Evolutionary conservation across 1,284 basidiomycete species (phyloP), one percentile per base, ranked within the genome.

Genomic region (Cutaneotrichosporon cavernicola): DNA sequence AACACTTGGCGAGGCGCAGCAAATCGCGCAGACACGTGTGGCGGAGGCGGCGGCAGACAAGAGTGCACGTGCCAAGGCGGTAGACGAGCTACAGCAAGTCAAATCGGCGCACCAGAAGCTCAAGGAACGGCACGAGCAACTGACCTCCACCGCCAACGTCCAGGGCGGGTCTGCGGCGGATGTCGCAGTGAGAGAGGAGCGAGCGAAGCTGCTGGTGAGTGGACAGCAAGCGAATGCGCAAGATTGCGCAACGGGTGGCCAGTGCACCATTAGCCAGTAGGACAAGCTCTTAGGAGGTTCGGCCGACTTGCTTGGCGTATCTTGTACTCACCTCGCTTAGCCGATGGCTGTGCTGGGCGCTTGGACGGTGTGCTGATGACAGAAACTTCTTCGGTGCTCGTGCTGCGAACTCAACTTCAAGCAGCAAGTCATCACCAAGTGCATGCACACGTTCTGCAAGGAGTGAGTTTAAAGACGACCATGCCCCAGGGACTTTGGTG

Each of bases 311-410:
- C 34, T 36, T 5, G 34, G 34, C 34, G 8, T 16, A 51, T 31
- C 30, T 51, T 30, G 11, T 30, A 7, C 26, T 11, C 49, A 51
- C 11, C 49, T 51, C 3, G 43, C 43, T 46, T 46, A n/a, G 43
- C 18, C 43, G 43, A 46, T 4, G 7, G 43, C 43, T 46, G 43
- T 22, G 50, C 16, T 9, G 22, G 22, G 26, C 49, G 49, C 49
- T 50, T 50, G 36, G 18, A 50, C 9, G 18, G 26, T 22, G 11
- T 26, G 60, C 62, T 62, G 49, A 57, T 58, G 57, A 10, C 78
- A 96, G 92, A 86, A 86, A 77, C 82, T 98, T 52, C 85, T 99
- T 55, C 90, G 91, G 74, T 99, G 97, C 80, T 93, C 92, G 26
- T 92, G 91, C 10, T 99, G 96, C 82, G 87, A 88, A 68, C 84